Evolutionary conservation across 345 rosid species (phyloP).

Genomic region (Melastoma malabathricum): DNA sequence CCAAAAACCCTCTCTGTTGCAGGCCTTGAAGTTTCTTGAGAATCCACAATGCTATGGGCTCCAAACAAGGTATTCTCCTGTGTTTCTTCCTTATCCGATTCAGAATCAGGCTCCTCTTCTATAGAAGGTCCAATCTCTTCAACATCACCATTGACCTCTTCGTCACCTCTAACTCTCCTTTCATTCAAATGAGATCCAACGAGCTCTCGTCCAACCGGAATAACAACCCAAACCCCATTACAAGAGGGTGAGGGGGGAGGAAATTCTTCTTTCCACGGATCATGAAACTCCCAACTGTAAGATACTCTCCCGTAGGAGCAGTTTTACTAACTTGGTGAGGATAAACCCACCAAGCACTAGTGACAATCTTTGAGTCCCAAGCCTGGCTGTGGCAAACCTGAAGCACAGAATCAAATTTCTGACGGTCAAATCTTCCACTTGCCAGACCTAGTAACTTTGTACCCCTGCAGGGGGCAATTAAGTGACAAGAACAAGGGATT

Average conservation of each 20-base stretch:
- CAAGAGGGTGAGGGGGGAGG: slow-evolving; percentile 95
- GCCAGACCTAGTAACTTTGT: background rate
- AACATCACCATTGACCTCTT: slow-evolving; percentile 53
- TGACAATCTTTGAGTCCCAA: slow-evolving; percentile 97
- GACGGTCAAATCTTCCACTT: background rate
- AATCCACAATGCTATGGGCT: slow-evolving; percentile 2
- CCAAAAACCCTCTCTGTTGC: too few species aligned
- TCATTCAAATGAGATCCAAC: slow-evolving; percentile 88
- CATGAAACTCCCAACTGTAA: slow-evolving; percentile 97
- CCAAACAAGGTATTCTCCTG: slow-evolving; percentile 15
- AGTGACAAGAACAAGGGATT: background rate
- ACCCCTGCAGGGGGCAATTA: too few species aligned
- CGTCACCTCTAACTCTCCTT: slow-evolving; percentile 94
- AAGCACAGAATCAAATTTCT: slow-evolving; percentile 9
- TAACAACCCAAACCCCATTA: slow-evolving; percentile 94
- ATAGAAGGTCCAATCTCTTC: slow-evolving; percentile 32
- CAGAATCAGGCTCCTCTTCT: slow-evolving; percentile 43
- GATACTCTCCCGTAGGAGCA: slow-evolving; percentile 99
- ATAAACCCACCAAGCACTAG: slow-evolving; percentile 99
- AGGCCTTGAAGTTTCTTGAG: slow-evolving; percentile 1
- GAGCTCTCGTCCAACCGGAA: slow-evolving; percentile 99
- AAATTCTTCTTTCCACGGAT: slow-evolving; percentile 93
- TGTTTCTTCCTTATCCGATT: slow-evolving; percentile 35
- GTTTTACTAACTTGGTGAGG: slow-evolving; percentile 98
- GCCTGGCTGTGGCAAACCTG: slow-evolving; percentile 98